Evolutionary conservation across 2,329 filamentous ascomycete species (phyloP).

Genomic region (Fusarium nanum): DNA sequence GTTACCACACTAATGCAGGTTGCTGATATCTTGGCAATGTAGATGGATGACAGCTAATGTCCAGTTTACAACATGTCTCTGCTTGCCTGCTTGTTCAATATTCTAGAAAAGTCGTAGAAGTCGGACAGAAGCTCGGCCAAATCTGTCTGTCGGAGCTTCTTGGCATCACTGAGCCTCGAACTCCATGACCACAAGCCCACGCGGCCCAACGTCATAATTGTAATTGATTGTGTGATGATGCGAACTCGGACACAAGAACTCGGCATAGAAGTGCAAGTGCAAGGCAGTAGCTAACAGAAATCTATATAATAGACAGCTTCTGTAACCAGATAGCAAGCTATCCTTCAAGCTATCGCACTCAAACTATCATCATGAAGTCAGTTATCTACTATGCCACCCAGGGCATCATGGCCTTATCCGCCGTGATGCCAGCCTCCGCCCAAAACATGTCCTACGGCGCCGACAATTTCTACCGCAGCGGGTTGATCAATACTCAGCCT

Average conservation of each 20-base stretch:
- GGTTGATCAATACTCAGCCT: neutral
- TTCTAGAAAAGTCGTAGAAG: neutral
- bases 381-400: neutral
- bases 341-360: no score
- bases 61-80: rapidly evolving
- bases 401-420: neutral
- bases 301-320: neutral
- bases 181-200: neutral
- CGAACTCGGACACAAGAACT: neutral
- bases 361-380: neutral
- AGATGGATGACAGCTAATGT: no score
- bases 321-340: rapidly evolving
- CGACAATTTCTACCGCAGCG: conserved; percentile 7
- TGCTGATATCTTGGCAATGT: neutral
- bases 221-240: neutral
- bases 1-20: neutral
- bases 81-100: rapidly evolving
- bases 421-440: neutral
- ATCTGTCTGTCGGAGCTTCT: rapidly evolving
- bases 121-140: neutral
- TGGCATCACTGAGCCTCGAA: neutral
- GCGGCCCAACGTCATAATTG: neutral
- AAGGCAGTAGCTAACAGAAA: rapidly evolving
- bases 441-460: conserved; percentile 1
- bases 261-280: rapidly evolving